Conservation (phyloP, 164 flowering plant genomes). For the Protea cynaroides region DNA sequence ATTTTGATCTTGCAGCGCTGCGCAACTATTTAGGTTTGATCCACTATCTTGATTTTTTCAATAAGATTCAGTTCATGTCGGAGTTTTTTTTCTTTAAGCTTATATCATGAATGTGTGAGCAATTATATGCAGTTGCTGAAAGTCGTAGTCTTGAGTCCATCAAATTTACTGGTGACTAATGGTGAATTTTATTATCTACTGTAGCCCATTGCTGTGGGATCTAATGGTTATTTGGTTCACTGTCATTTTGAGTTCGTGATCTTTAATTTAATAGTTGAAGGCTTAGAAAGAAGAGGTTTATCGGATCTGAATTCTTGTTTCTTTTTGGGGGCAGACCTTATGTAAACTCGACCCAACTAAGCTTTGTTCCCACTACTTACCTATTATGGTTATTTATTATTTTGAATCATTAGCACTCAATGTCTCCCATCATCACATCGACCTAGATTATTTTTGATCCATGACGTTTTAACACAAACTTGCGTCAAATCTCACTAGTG, state of each 20-base stretch:
- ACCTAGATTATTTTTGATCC: no score
- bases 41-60: not conserved
- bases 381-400: no score
- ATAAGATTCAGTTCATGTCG: not conserved
- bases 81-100: not conserved
- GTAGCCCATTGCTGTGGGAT: not conserved
- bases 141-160: not conserved
- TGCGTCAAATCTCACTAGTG: no score
- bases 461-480: no score
- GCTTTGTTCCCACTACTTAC: no score
- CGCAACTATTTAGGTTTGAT: not conserved
- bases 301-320: no score
- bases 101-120: not conserved
- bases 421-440: no score
- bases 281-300: no score
- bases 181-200: not conserved
- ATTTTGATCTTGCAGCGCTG: not conserved
- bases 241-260: not conserved
- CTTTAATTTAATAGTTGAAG: no score
- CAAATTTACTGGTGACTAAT: not conserved
- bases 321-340: no score
- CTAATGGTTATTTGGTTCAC: not conserved
- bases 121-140: not conserved
- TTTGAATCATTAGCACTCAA: no score
- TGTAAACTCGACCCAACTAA: no score